Base-by-base conservation (phyloP, 140 eudicot species). In the Bidens hawaiensis region DNA sequence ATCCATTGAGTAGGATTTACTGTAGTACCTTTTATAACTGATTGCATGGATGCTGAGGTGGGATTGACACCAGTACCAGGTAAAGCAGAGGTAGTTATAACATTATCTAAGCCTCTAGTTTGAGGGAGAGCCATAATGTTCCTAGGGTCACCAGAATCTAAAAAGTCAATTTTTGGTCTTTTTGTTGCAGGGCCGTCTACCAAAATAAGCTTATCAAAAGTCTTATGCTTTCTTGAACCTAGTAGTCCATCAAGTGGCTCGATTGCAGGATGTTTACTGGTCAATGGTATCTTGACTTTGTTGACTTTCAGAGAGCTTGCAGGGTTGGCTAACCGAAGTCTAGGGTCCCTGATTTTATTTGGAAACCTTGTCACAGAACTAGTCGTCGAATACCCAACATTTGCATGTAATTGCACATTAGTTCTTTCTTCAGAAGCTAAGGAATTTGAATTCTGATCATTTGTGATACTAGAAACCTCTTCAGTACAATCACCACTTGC, bases 1-100 rank as follows among this genome's bases (percentile, higher is more conserved):
- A 84, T 82, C 89, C 79, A 91, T 26, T 82, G 66, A 0, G 87
- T 69, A 68, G 95, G 95, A 67, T 91, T 87, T 51, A 81, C 96
- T 57, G 87, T 95, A 56, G 84, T 76, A 72, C 82, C 91, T 68
- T 81, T 87, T 66, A 91, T 71, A 17, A 91, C 45, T 54, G 98
- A 80, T 26, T 81, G 90, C 63, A 91, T 54, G 2, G 97, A 75
- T 53, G 83, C 61, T 30, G 77, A 64, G 14, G 95, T 45, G 17
- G 86, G 3, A 70, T 15, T 82, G 22, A 64, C 70, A 47, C 61
- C 71, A 3, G 82, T 57, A 42, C 62, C 64, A n/a, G 85, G 71
- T 10, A 63, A 43, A 45, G 38, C 76, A 52, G 83, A 48, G 38
- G 70, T 30, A 38, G 43, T 13, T 45, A 51, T 30, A 34, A 61